Evolutionary conservation across 441 rosid genomes (phyloP), one percentile per base, ranked within the genome.

Genomic region (Corymbia calophylla): DNA sequence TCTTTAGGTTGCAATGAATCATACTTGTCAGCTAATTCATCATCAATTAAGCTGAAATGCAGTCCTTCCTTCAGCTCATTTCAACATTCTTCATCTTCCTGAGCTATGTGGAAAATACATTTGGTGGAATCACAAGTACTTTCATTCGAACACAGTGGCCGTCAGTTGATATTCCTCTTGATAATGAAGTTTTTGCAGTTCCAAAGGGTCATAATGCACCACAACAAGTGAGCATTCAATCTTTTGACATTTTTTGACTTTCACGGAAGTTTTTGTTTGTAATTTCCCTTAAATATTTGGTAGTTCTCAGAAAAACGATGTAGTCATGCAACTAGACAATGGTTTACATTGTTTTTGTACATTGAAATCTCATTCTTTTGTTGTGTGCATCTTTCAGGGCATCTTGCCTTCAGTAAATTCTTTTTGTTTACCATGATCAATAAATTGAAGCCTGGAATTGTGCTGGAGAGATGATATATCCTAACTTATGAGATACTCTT

Each of bases 151-250:
- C 95, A 2, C 95, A 93, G 91, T 95, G 95, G 95, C 96, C 98
- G 13, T 94, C 98, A 16, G 60, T 87, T 88, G 98, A 96, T 89
- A 96, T 95, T 25, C 97, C 98, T 53, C 93, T 95, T 49, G 94
- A 93, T 58, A 93, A 94, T 88, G 91, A 93, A 90, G 96, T 90
- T 44, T 96, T 96, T 89, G 93, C 93, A 39, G 92, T 92, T 90
- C 97, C 98, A 47, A 85, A 94, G 80, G 98, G 96, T 12, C 91
- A 93, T 88, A 96, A 96, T 92, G 95, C 97, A 82, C 98, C 98
- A 8, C 98, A 95, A 88, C 98, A 96, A 89, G 96, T 91, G 53
- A 87, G 93, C 17, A 80, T 32, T 39, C 58, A 53, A 18, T 58
- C 68, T 55, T 86, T 73, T 73, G 29, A 73, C 9, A 39, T 16